A percentile compares a stretch with the other conserved stretches of the same genome.
phyloP scores from a whole-genome alignment of 192 early-diverging fungal genomes.

The Gaertneriomyces semiglobifer region DNA sequence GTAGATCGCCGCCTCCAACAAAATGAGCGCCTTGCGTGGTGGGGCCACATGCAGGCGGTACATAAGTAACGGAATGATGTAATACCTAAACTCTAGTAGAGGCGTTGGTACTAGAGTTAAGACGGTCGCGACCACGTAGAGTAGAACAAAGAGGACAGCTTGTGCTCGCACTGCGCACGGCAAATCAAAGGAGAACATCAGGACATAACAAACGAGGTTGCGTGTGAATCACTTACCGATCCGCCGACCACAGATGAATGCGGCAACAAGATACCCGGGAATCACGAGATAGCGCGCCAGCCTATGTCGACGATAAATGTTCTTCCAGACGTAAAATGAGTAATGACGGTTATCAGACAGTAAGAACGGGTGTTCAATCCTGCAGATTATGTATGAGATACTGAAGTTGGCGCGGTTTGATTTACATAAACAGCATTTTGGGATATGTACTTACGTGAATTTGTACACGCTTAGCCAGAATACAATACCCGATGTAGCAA shows the following conservation, averaged over 20 bases:
- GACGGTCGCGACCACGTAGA: slow-evolving; percentile 49
- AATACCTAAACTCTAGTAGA: slow-evolving; percentile 93
- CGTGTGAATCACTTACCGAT: slow-evolving; percentile 42
- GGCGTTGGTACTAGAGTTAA: slow-evolving; percentile 85
- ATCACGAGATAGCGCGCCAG: slow-evolving; percentile 55
- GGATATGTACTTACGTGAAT: slow-evolving; percentile 30
- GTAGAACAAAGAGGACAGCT: slow-evolving; percentile 52
- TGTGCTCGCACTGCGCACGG: slow-evolving; percentile 14
- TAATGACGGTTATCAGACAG: slow-evolving; percentile 95
- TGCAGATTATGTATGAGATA: slow-evolving; percentile 20
- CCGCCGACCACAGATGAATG: slow-evolving; percentile 36
- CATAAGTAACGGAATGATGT: slow-evolving; percentile 80
- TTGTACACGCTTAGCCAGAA: slow-evolving; percentile 8
- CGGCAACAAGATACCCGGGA: slow-evolving; percentile 60
- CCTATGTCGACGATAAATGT: slow-evolving; percentile 61
- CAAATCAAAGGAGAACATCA: neutral
- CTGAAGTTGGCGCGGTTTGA: slow-evolving; percentile 11
- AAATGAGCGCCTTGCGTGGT: neutral
- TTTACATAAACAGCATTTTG: neutral
- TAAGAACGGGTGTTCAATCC: slow-evolving; percentile 88
- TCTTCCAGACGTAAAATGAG: slow-evolving; percentile 91
- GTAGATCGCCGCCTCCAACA: slow-evolving; percentile 53
- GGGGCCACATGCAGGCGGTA: slow-evolving; percentile 62
- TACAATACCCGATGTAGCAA: neutral
- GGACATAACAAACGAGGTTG: neutral